Percentiles rank a stretch among this genome's conserved stretches.
phyloP scores from a whole-genome alignment of 768 basidiomycete species.

The Omphalotus guepiniiformis region DNA sequence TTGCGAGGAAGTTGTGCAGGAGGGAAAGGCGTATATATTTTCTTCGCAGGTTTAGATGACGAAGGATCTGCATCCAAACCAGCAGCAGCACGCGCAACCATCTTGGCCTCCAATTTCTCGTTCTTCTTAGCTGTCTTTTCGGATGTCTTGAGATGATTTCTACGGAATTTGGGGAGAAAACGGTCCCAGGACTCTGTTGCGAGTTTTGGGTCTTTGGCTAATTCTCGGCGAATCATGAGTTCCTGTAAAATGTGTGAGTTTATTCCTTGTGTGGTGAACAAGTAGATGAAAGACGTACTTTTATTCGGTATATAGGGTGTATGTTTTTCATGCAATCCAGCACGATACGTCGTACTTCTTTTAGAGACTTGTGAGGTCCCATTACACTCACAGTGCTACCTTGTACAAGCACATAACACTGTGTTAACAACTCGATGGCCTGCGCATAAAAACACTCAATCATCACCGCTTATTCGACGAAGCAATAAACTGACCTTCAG shows the following conservation, averaged over 20 bases:
- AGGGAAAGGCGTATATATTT: slow-evolving; percentile 98
- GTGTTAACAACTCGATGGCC: slow-evolving; percentile 96
- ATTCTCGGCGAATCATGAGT: slow-evolving; percentile 96
- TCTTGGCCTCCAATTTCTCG: slow-evolving; percentile 55
- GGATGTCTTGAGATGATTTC: slow-evolving; percentile 86
- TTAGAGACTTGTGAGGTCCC: slow-evolving; percentile 93
- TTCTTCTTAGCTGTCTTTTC: slow-evolving; percentile 94
- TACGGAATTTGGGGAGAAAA: slow-evolving; percentile 95
- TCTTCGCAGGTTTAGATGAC: slow-evolving; percentile 66
- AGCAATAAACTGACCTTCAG: slow-evolving; percentile 66
- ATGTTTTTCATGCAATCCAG: slow-evolving; percentile 99
- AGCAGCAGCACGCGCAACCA: slow-evolving; percentile 62
- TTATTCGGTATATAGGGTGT: slow-evolving; percentile 98
- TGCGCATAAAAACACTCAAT: slow-evolving; percentile 24
- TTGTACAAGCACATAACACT: slow-evolving; percentile 97
- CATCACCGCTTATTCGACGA: not conserved
- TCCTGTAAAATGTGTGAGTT: slow-evolving; percentile 48
- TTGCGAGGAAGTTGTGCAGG: slow-evolving; percentile 92
- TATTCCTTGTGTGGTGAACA: slow-evolving; percentile 2
- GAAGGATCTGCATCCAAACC: slow-evolving; percentile 45
- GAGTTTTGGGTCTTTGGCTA: slow-evolving; percentile 96
- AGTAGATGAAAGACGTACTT: slow-evolving; percentile 42
- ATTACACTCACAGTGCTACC: slow-evolving; percentile 98
- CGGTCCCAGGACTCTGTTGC: slow-evolving; percentile 95
- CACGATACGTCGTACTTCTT: slow-evolving; percentile 95